Percentiles rank a stretch among this genome's conserved stretches.
Evolutionary conservation across 2,329 filamentous ascomycete genomes (phyloP).

Genomic region (Bimuria novae-zelandiae): DNA sequence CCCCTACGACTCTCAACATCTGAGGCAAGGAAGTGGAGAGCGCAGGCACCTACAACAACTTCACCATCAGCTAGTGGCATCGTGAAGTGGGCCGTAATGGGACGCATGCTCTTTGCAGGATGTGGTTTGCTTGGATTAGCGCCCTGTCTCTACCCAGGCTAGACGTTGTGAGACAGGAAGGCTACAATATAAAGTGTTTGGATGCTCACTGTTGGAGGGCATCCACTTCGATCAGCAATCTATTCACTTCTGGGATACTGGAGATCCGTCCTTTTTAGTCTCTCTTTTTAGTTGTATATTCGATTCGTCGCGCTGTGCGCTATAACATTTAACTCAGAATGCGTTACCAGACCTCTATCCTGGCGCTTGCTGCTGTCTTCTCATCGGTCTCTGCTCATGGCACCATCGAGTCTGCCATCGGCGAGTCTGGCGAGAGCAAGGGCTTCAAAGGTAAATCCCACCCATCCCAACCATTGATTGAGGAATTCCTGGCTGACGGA

Average conservation of each 20-base stretch:
- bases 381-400: constrained; percentile 39
- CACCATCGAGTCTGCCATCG: constrained; percentile 35
- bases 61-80: constrained; percentile 9
- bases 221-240: constrained; percentile 2
- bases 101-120: constrained; percentile 8
- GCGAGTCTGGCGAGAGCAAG: constrained; percentile 35
- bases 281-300: constrained; percentile 25
- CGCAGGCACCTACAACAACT: constrained; percentile 6
- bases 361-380: constrained; percentile 38
- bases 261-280: constrained; percentile 18
- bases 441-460: constrained; percentile 33
- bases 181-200: constrained; percentile 3
- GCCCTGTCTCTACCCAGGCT: neutral
- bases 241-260: constrained; percentile 13
- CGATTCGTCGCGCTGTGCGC: constrained; percentile 35
- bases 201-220: neutral
- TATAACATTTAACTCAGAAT: constrained; percentile 21
- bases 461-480: neutral
- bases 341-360: constrained; percentile 28
- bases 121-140: constrained; percentile 2
- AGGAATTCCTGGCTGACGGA: constrained; percentile 1
- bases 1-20: neutral
- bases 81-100: constrained; percentile 3
- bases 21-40: constrained; percentile 9
- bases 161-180: neutral